Percentiles rank a stretch among this genome's conserved stretches.
These are phyloP conservation scores for Pilaira anomala DNA, from an alignment of 192 early-diverging fungal species.

Conservation along the genomic window DNA sequence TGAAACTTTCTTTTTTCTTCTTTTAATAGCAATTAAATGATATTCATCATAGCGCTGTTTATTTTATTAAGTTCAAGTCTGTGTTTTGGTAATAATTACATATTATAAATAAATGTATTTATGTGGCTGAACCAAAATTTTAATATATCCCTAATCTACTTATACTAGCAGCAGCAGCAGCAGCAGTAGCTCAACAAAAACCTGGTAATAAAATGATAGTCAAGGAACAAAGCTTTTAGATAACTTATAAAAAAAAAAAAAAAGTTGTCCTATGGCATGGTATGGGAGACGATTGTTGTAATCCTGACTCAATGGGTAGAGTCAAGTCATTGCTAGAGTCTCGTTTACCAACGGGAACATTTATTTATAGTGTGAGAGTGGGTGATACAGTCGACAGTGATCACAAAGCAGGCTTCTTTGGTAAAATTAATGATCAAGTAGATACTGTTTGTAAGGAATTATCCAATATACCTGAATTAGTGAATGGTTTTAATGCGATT, in stretches of 20 bases:
- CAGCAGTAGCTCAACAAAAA: background rate
- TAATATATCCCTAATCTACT: no score
- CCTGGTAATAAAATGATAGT: constrained; percentile 7
- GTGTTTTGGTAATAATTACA: constrained; percentile 6
- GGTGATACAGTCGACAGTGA: constrained; percentile 69
- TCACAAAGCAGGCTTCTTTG: constrained; percentile 82
- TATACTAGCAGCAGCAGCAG: no score
- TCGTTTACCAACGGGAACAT: constrained; percentile 60
- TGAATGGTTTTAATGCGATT: constrained; percentile 80
- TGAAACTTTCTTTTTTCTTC: background rate
- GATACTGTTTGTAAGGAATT: constrained; percentile 59
- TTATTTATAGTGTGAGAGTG: constrained; percentile 74
- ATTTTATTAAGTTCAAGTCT: constrained; percentile 4
- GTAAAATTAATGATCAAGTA: constrained; percentile 69
- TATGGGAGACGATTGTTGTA: constrained; percentile 83
- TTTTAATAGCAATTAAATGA: background rate
- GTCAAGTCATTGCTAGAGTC: constrained; percentile 22
- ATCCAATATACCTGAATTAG: constrained; percentile 53
- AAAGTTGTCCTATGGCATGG: constrained; percentile 84
- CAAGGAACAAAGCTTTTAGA: background rate
- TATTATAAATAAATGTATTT: background rate
- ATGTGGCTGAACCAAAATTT: background rate
- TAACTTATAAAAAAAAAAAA: background rate
- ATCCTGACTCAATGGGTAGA: constrained; percentile 52
- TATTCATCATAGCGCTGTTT: background rate